These are phyloP conservation scores for Suhomyces sp. DNA, from an alignment of 805 yeast species.

Conservation along the genomic window DNA sequence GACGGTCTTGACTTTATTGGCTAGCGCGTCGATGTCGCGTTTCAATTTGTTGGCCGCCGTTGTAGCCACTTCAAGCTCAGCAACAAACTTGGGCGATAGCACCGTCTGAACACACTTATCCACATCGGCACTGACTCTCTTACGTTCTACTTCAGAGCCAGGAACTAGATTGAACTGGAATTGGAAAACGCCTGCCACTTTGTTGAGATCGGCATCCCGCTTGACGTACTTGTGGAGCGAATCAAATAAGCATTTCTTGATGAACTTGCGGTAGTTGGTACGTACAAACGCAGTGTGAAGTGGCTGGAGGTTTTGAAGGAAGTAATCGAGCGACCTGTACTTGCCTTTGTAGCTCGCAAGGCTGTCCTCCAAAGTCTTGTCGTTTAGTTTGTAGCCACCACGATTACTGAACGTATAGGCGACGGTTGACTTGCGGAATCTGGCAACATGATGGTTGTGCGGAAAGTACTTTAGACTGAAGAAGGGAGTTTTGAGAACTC, in stretches of 20 bases:
- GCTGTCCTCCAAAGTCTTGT: conserved; percentile 16
- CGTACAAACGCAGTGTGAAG: conserved; percentile 33
- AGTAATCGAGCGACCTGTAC: conserved; percentile 18
- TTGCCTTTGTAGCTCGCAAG: conserved; percentile 28
- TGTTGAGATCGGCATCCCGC: conserved; percentile 2
- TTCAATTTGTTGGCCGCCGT: background rate
- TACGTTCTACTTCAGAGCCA: conserved; percentile 14
- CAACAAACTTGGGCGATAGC: background rate
- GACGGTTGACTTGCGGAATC: conserved; percentile 35
- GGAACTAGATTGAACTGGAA: conserved; percentile 21
- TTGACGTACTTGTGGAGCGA: conserved; percentile 5
- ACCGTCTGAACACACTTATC: conserved; percentile 10
- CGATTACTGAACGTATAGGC: conserved; percentile 33
- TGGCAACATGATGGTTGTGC: conserved; percentile 22
- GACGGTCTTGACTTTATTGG: background rate
- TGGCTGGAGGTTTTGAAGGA: conserved; percentile 25
- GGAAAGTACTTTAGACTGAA: conserved; percentile 31
- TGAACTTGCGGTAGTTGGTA: conserved; percentile 20
- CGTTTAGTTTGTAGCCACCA: conserved; percentile 28
- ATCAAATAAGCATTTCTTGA: conserved; percentile 8
- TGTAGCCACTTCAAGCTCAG: background rate
- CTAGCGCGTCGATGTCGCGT: background rate
- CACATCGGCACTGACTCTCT: conserved; percentile 7
- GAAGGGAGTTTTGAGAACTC: conserved; percentile 16
- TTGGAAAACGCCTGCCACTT: conserved; percentile 25